A percentile compares a stretch with the other conserved stretches of the same genome.
phyloP scores from a whole-genome alignment of 495 filamentous ascomycete species.

The Parachaetomium inaequale region DNA sequence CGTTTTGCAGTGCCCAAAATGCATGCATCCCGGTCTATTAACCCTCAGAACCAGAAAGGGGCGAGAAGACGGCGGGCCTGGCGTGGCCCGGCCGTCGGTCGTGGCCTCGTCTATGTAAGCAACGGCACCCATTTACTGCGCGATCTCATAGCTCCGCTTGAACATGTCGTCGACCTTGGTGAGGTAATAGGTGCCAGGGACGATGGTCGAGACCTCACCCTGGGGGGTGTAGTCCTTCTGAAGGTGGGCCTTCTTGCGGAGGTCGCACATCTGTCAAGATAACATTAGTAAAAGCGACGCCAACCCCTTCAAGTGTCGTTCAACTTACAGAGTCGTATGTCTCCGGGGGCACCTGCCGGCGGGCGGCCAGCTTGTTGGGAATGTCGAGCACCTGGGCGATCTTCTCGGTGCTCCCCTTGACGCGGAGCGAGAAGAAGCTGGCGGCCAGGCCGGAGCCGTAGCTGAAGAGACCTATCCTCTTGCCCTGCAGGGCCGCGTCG shows the following conservation, averaged over 20 bases:
- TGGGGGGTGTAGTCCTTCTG: constrained; percentile 82
- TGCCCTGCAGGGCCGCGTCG: constrained; percentile 66
- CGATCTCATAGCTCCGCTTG: constrained; percentile 80
- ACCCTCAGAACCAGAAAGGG: background rate
- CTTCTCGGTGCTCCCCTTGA: constrained; percentile 70
- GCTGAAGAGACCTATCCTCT: constrained; percentile 88
- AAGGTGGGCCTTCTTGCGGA: constrained; percentile 91
- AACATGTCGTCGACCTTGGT: constrained; percentile 92
- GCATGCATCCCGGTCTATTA: constrained; percentile 9
- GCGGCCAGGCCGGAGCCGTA: constrained; percentile 92
- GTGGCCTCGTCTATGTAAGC: background rate
- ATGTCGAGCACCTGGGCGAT: constrained; percentile 79
- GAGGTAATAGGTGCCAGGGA: constrained; percentile 82
- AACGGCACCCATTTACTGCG: constrained; percentile 58
- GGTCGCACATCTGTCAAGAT: constrained; percentile 70
- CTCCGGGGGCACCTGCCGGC: constrained; percentile 72
- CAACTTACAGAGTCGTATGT: constrained; percentile 76
- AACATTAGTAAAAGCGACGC: background rate
- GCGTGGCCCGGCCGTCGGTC: background rate
- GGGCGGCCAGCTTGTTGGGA: constrained; percentile 65
- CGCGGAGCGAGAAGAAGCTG: constrained; percentile 82
- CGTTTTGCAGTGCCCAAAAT: constrained; percentile 4
- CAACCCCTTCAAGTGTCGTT: background rate
- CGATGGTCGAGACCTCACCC: constrained; percentile 74
- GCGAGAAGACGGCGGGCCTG: background rate